Base-by-base conservation (phyloP, 768 basidiomycete species). In the Mycena belliarum region DNA sequence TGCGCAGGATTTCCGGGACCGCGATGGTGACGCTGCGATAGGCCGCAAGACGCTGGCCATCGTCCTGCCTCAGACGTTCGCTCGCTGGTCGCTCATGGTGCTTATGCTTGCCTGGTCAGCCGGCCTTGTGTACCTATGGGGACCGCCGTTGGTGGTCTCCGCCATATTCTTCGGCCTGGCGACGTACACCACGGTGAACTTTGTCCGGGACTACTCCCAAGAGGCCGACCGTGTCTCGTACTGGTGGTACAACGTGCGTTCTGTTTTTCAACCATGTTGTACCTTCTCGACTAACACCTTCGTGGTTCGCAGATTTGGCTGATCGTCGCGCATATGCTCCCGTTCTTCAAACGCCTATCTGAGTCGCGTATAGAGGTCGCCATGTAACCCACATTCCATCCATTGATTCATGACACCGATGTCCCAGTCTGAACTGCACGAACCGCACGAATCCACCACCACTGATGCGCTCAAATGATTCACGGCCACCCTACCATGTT, bases 1-100 rank as follows among this genome's bases (percentile, higher is more conserved):
- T 20, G 63, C 63, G 1, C 60, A 61, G 38, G 63, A 64, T 24
- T 64, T 58, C 33, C 47, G 63, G 16, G 63, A 64, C 40, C 44
- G 55, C 16, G 48, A 55, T 5, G 63, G 60, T 11, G 63, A 64
- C 35, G 51, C 56, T 6, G 63, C 63, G 2, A 58, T 64, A 18
- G 60, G 60, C 10, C 60, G 60, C 26, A 58, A 64, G 23, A 64
- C 63, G 6, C 37, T 64, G 6, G 42, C 63, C 20, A 58, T 64
- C 20, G 44, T 64, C 11, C 20, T 64, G 16, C 63, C 63, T 2
- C 56, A 57, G 32, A 8, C 47, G 11, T 44, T 61, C 18, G 63
- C 59, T 5, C 60, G 63, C 9, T 64, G 63, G 63, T 64, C 63
- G 35, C 41, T 64, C 11, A 42, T 52, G 9, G 33, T 15, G 12